These are phyloP conservation scores for Wickerhamiella vanderwaltii DNA, from an alignment of 805 yeast genomes.

Conservation along the genomic window DNA sequence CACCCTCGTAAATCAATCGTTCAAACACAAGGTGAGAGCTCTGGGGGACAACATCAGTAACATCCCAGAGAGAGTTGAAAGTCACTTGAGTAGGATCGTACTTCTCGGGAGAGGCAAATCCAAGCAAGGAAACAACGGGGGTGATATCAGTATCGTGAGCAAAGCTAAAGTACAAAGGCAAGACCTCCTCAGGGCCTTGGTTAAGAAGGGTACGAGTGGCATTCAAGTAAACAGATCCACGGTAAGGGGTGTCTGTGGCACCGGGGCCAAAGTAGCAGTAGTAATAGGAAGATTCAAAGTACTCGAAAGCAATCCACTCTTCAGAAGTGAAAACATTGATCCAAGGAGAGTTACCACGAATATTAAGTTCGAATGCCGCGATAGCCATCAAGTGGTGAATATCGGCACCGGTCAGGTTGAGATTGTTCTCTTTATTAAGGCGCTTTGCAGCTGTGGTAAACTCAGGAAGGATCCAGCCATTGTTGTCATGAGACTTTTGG, in stretches of 20 bases:
- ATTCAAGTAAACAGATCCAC: conserved; percentile 38
- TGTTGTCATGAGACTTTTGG: neutral
- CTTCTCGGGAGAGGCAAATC: conserved; percentile 31
- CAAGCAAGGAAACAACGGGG: conserved; percentile 37
- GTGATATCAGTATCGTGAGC: conserved; percentile 52
- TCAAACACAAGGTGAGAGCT: conserved; percentile 25
- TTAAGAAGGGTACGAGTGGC: conserved; percentile 38
- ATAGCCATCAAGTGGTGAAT: conserved; percentile 32
- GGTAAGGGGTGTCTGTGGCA: conserved; percentile 20
- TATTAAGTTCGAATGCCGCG: conserved; percentile 42
- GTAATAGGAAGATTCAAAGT: conserved; percentile 19
- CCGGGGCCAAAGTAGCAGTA: conserved; percentile 27
- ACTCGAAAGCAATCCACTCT: conserved; percentile 24
- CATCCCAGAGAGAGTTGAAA: conserved; percentile 38
- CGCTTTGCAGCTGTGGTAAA: conserved; percentile 19
- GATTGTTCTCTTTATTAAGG: conserved; percentile 19
- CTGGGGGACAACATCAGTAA: conserved; percentile 30
- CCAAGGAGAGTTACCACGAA: conserved; percentile 35
- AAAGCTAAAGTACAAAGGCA: conserved; percentile 36
- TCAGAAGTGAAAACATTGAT: conserved; percentile 26
- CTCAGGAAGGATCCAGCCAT: conserved; percentile 13
- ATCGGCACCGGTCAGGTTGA: conserved; percentile 32
- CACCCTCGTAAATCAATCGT: conserved; percentile 31
- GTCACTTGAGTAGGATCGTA: conserved; percentile 31
- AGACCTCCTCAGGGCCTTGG: conserved; percentile 29